Percentiles rank a stretch among this genome's conserved stretches.
phyloP scores from a whole-genome alignment of 345 rosid species.

The Gossypium herbaceum region DNA sequence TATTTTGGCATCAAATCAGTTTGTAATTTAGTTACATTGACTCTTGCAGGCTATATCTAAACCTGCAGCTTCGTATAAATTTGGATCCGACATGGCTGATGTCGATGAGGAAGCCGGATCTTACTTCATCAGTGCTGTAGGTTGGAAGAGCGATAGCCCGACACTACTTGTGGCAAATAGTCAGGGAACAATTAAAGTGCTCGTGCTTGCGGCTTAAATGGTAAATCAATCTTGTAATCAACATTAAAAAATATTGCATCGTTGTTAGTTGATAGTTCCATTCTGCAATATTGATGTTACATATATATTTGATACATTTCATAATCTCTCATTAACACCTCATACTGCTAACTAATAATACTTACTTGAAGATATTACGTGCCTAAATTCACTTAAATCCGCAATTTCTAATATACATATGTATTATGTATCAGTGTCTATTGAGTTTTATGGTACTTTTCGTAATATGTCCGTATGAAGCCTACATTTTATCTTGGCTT shows the following conservation, averaged over 20 bases:
- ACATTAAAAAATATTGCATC: neutral
- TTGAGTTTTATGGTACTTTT: neutral
- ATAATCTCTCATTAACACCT: too few relatives aligned
- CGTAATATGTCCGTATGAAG: neutral
- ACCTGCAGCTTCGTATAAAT: slow-evolving; percentile 48
- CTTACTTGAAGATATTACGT: too few relatives aligned
- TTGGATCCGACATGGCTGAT: slow-evolving; percentile 36
- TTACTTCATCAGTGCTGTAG: slow-evolving; percentile 54
- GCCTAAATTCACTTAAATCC: neutral
- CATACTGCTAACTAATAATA: too few relatives aligned
- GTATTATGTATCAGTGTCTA: neutral
- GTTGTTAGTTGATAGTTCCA: neutral
- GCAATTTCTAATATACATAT: neutral
- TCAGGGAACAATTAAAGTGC: slow-evolving; percentile 49
- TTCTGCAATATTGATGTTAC: neutral
- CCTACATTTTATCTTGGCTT: neutral
- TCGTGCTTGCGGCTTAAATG: slow-evolving; percentile 47
- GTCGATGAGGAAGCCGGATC: slow-evolving; percentile 36
- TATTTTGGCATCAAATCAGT: neutral
- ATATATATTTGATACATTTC: too few relatives aligned
- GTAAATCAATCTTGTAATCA: neutral
- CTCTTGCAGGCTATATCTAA: slow-evolving; percentile 46
- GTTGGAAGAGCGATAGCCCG: slow-evolving; percentile 60
- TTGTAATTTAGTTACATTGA: neutral
- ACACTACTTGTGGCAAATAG: slow-evolving; percentile 58